Evolutionary conservation across 768 basidiomycete genomes (phyloP), one percentile per base, ranked within the genome.

Genomic region (Russula emetica): DNA sequence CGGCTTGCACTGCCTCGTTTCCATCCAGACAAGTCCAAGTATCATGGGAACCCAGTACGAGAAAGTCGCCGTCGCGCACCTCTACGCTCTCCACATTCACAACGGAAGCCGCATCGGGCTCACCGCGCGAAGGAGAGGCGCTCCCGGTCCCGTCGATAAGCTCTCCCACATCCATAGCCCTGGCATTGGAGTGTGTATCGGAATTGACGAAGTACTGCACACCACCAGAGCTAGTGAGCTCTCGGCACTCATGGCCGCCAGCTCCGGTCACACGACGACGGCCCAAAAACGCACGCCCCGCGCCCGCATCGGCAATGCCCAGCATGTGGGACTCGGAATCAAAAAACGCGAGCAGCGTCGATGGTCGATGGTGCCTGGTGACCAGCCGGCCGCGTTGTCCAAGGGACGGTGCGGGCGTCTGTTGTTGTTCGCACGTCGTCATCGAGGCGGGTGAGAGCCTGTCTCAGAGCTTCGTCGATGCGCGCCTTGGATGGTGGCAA

Each of bases 301-400:
- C 22, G 13, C 63, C 30, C 3, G 58, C 24, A 8, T 42, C 55
- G 28, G 53, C 52, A 8, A 64, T 11, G 13, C 58, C 45, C 10
- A 64, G 54, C 53, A 64, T 28, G 22, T 54, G 63, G 16, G 58
- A 34, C 40, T 60, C 54, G 38, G 63, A 56, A 24, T 60, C 63
- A 49, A 50, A 64, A 45, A 60, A 55, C 8, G 58, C 54, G 20
- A 64, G 58, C 3, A 64, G 30, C 4, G 58, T 53, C 47, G 62
- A 58, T 20, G 58, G 26, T 0, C n/a, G n/a, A n/a, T 20, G 58
- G 26, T 0, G 28, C 14, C 8, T 28, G 59, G n/a, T n/a, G 59
- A 8, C 22, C 11, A 9, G 52, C 47, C 0, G 51, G 7, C 38
- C 45, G 18, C 18, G 50, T 34, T 4, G 44, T 9, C 62, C 42